A percentile compares a stretch with the other conserved stretches of the same genome.
phyloP scores from a whole-genome alignment of 768 basidiomycete species.

The Tephrocybe sp. region DNA sequence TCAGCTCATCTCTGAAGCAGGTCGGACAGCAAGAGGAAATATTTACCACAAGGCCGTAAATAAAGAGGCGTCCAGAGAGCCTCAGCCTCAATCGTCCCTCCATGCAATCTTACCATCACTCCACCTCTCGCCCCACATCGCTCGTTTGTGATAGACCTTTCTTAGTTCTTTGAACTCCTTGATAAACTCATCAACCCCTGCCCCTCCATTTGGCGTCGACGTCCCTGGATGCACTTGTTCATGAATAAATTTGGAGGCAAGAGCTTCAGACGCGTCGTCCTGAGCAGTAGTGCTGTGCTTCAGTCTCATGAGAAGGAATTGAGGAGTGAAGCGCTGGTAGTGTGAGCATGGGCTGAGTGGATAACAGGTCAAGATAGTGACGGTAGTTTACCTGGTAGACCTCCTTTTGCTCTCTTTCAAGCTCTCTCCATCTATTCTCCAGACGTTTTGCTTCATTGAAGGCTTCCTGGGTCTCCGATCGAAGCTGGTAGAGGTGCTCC shows the following conservation, averaged over 20 bases:
- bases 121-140: slow-evolving; percentile 91
- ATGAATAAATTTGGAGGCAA: slow-evolving; percentile 83
- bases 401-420: slow-evolving; percentile 87
- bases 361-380: not conserved
- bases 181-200: slow-evolving; percentile 85
- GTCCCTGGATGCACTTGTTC: slow-evolving; percentile 39
- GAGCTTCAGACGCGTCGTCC: slow-evolving; percentile 84
- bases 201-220: slow-evolving; percentile 38
- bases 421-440: slow-evolving; percentile 80
- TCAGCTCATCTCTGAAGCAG: not conserved
- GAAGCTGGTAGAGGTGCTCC: slow-evolving; percentile 70
- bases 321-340: slow-evolving; percentile 76
- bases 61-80: not conserved
- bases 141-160: slow-evolving; percentile 92
- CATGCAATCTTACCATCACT: slow-evolving; percentile 81
- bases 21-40: not conserved
- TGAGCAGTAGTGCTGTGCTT: slow-evolving; percentile 87
- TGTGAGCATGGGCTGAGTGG: not conserved
- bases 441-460: slow-evolving; percentile 85
- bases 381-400: slow-evolving; percentile 71
- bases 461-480: slow-evolving; percentile 81
- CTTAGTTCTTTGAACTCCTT: slow-evolving; percentile 83
- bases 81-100: slow-evolving; percentile 57
- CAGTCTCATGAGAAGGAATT: slow-evolving; percentile 86
- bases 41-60: not conserved